Base-by-base conservation (phyloP, 768 basidiomycete species). In the Ramaria rubella region DNA sequence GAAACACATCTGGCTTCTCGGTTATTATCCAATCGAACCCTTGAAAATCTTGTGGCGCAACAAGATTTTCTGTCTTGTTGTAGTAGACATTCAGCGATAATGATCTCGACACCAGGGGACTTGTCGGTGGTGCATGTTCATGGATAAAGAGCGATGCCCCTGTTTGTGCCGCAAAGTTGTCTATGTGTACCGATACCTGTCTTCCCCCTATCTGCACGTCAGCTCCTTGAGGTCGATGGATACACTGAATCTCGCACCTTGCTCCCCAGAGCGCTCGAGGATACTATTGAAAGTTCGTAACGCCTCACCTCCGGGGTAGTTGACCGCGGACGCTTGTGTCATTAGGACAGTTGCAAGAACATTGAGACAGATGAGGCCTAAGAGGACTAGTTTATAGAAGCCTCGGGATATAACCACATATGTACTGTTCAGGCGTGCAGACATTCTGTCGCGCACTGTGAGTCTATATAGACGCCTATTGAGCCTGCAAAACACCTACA, bases 271-370 rank as follows among this genome's bases (percentile, higher is more conserved):
- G 17, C 36, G 38, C 23, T 7, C 31, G 11, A 56, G 15, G n/a
- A 48, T 21, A 34, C 73, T 62, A 60, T 95, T 87, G 60, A 96
- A 80, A 0, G 69, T 59, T 1, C 68, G 63, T 50, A 96, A 71
- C 0, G 94, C 89, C 11, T 76, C 67, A 0, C 93, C 94, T 1
- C 96, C 96, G 1, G 96, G 93, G 65, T 99, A 98, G 69, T 98
- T 99, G 49, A 66, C 64, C 29, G 77, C 73, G 1, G 91, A 92
- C 0, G 86, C 75, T 49, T 63, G 65, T 1, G 81, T 80, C 9
- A 81, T 73, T 29, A 88, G 59, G 6, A 67, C 49, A 0, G 87
- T 89, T 8, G 76, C 64, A 2, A 72, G 34, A 4, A 81, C 49
- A 64, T 94, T 94, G 54, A 71, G 60, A 0, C 67, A 57, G 11